A percentile compares a stretch with the other conserved stretches of the same genome.
Conservation (phyloP, 2,329 filamentous ascomycete genomes). For the Fusarium penzigii region DNA sequence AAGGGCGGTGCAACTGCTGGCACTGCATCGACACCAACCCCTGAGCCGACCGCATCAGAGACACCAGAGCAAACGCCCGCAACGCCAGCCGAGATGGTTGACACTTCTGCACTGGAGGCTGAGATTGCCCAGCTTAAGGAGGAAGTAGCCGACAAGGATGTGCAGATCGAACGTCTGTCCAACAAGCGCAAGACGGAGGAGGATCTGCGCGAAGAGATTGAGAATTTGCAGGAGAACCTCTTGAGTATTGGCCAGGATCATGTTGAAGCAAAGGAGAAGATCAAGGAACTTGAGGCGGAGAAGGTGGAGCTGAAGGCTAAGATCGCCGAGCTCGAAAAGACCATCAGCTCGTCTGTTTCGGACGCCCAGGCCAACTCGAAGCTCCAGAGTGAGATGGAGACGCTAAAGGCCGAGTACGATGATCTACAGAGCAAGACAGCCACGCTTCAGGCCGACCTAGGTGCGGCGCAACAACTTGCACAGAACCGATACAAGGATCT, state of each 20-base stretch:
- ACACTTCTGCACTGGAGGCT: conserved; percentile 44
- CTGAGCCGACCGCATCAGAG: conserved; percentile 38
- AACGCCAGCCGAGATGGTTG: conserved; percentile 29
- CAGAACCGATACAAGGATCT: conserved; percentile 87
- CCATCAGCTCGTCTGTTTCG: conserved; percentile 51
- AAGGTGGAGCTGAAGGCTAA: conserved; percentile 63
- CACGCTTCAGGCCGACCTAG: conserved; percentile 77
- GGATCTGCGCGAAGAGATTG: conserved; percentile 81
- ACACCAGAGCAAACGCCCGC: conserved; percentile 37
- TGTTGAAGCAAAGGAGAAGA: conserved; percentile 77
- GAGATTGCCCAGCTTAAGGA: conserved; percentile 54
- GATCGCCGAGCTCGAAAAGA: conserved; percentile 69
- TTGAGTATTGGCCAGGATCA: conserved; percentile 79
- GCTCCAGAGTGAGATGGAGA: conserved; percentile 62
- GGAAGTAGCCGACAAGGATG: conserved; percentile 65
- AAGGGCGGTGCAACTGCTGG: conserved; percentile 59
- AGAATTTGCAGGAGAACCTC: conserved; percentile 78
- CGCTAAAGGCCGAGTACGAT: conserved; percentile 57
- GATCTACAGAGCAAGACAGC: conserved; percentile 70
- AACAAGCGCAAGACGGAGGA: conserved; percentile 75
- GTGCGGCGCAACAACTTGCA: conserved; percentile 82
- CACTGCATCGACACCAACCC: conserved; percentile 36
- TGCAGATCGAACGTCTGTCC: conserved; percentile 70
- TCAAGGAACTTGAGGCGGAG: conserved; percentile 69
- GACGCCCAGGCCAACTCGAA: conserved; percentile 50